phyloP scores from a whole-genome alignment of 139 green algal genomes.

The Bryopsis sp. region DNA sequence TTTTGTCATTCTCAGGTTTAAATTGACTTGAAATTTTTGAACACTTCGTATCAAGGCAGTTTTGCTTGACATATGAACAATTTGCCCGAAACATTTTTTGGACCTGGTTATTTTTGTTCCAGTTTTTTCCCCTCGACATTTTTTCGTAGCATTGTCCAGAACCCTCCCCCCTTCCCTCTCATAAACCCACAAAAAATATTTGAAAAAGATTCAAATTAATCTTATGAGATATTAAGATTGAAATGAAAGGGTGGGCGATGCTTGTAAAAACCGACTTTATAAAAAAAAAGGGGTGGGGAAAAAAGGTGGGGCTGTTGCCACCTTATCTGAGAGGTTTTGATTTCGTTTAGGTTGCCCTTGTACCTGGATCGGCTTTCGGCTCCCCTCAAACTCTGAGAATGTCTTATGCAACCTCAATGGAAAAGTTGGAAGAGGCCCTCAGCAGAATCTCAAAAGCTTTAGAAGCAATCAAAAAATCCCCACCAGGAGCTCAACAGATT shows the following conservation, averaged over 20 bases:
- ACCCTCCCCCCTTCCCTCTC: neutral
- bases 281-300: neutral
- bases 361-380: slow-evolving; percentile 93
- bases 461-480: slow-evolving; percentile 17
- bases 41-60: neutral
- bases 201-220: slow-evolving; percentile 1
- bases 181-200: neutral
- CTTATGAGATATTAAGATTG: neutral
- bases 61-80: neutral
- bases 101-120: too few relatives aligned
- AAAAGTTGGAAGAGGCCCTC: slow-evolving; percentile 65
- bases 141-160: too few relatives aligned
- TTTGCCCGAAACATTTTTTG: neutral
- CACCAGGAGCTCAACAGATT: too few relatives aligned
- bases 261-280: neutral
- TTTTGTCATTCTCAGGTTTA: too few relatives aligned
- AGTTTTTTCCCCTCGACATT: too few relatives aligned
- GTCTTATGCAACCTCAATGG: slow-evolving; percentile 83
- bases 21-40: neutral
- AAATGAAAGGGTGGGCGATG: neutral
- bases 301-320: neutral
- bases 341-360: slow-evolving; percentile 63
- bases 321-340: neutral
- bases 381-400: slow-evolving; percentile 78
- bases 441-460: slow-evolving; percentile 62